Percentiles rank a stretch among this genome's conserved stretches.
Conservation (phyloP, 352 stramenopile species). For the Poterioochromonas sp. region DNA sequence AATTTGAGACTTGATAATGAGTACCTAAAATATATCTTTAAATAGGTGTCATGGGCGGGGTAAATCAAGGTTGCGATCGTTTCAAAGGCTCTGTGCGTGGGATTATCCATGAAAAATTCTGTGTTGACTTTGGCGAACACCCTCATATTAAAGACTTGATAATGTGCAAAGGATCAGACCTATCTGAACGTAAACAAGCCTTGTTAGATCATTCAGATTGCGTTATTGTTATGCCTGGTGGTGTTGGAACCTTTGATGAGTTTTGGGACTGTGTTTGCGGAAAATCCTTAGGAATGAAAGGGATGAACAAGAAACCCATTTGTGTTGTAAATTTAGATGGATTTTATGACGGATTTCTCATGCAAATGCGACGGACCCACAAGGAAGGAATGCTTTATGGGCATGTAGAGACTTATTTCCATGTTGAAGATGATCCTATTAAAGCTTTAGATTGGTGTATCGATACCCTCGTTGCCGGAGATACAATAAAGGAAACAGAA, state of each 20-base stretch:
- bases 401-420: conserved; percentile 19
- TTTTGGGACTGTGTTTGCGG: conserved; percentile 26
- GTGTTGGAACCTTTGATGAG: conserved; percentile 36
- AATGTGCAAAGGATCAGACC: conserved; percentile 2
- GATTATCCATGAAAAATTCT: conserved; percentile 17
- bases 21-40: no score
- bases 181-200: conserved; percentile 18
- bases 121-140: conserved; percentile 19
- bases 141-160: neutral
- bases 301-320: conserved; percentile 31
- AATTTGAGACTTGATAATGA: no score
- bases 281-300: conserved; percentile 20
- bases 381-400: conserved; percentile 34
- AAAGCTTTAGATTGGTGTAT: conserved; percentile 27
- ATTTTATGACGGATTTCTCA: conserved; percentile 34
- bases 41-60: neutral
- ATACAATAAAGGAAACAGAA: neutral
- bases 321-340: conserved; percentile 33
- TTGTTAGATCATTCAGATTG: conserved; percentile 27
- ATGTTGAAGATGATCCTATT: conserved; percentile 29
- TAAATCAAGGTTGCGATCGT: conserved; percentile 18
- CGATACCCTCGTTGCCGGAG: neutral
- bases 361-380: conserved; percentile 12
- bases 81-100: neutral
- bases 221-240: conserved; percentile 34